phyloP scores from a whole-genome alignment of 768 basidiomycete species.

The Neoboletus magnificus region DNA sequence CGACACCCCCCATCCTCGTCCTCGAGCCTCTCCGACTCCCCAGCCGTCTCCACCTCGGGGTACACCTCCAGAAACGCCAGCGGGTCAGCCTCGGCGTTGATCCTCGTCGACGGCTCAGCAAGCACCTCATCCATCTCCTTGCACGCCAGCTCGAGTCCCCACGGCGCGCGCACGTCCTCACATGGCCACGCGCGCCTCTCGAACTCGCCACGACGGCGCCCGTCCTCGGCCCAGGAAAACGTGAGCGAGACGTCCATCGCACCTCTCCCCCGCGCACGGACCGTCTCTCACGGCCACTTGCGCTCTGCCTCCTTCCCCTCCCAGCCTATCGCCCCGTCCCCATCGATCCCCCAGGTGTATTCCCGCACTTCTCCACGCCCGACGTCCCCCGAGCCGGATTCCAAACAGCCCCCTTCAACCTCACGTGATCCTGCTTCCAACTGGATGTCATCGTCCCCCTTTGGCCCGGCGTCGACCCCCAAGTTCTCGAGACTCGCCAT shows the following conservation, averaged over 20 bases:
- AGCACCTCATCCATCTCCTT: slow-evolving; percentile 26
- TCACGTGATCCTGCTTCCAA: slow-evolving; percentile 28
- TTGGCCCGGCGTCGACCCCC: slow-evolving; percentile 28
- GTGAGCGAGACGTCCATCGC: slow-evolving; percentile 2
- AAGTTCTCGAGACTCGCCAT: slow-evolving; percentile 32
- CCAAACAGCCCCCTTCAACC: slow-evolving; percentile 17
- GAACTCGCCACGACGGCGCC: slow-evolving; percentile 11
- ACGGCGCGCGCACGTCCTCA: slow-evolving; percentile 17
- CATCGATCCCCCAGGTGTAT: slow-evolving; percentile 16
- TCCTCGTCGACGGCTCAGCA: slow-evolving; percentile 11
- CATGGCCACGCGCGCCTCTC: slow-evolving; percentile 16
- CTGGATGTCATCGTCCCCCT: slow-evolving; percentile 29
- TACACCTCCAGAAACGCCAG: slow-evolving; percentile 17
- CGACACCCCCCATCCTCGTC: slow-evolving; percentile 9
- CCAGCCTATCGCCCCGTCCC: background rate
- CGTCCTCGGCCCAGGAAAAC: slow-evolving; percentile 6
- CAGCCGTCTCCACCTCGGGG: slow-evolving; percentile 9
- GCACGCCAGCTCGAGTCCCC: slow-evolving; percentile 1
- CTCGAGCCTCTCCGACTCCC: slow-evolving; percentile 17
- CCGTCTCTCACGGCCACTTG: slow-evolving; percentile 11
- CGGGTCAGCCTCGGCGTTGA: slow-evolving; percentile 3
- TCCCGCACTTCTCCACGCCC: slow-evolving; percentile 14
- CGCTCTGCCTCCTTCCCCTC: slow-evolving; percentile 19
- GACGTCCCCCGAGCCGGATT: background rate
- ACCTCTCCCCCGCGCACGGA: slow-evolving; percentile 23